Evolutionary conservation across 2,329 filamentous ascomycete genomes (phyloP), one percentile per base, ranked within the genome.

Genomic region (Aspergillus sp.): DNA sequence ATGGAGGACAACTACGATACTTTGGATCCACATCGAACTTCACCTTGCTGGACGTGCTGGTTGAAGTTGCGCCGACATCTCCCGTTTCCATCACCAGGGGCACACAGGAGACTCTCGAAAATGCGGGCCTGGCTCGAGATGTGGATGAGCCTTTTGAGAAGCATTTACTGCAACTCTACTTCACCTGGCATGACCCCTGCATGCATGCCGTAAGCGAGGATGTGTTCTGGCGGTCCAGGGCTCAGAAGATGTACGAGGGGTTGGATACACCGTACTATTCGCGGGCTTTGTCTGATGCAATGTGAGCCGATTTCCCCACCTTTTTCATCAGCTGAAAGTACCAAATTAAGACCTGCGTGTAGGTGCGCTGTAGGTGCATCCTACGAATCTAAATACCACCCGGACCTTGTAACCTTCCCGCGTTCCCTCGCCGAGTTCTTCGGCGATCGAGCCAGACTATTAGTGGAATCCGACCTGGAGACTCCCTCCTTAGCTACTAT

Each of bases 391-490:
- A 72, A 77, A 11, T 79, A 80, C 54, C 78, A 80, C 52, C 77
- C 78, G 1, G 78, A 75, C 3, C 79, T 80, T 66, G 69, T 80
- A 61, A 74, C 78, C 45, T 73, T 79, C 64, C 68, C 72, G 45
- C 71, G 77, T 28, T 76, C 70, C 1, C 59, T 75, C 3, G 70
- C 74, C 1, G 75, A 77, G 22, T 77, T 76, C 45, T 76, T 77
- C 53, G 77, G 78, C 7, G 76, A 79, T 47, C 71, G 81, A 28
- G 77, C 79, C 1, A 82, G 82, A 61, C 74, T 76, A 7, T 71
- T 81, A 5, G 65, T 83, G 8, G 80, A 83, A 45, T 76, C 82
- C 4, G 81, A 83, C 61, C 68, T 83, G 15, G 81, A 83, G 59
- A 77, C 73, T 28, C 81, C 81, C 1, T 79, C 76, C 48, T 72